Evolutionary conservation across 345 rosid species (phyloP), one percentile per base, ranked within the genome.

Genomic region (Xanthoceras sorbifolium): DNA sequence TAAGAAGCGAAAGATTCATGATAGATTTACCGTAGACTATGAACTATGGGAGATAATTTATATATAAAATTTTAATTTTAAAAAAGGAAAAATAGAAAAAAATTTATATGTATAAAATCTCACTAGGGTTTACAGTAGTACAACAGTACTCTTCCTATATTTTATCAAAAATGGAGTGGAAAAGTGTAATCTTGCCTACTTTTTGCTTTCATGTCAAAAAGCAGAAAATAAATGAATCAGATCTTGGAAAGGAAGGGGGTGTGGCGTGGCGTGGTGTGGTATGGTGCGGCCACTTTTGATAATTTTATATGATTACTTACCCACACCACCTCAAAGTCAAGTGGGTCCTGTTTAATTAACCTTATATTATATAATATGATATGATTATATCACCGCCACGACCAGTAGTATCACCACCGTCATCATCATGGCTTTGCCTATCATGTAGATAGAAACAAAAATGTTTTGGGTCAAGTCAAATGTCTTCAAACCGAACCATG

Each of bases 301-400:
- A 23, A 80, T 68, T 64, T 55, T 22, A 68, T 42, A 78, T 80
- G 82, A 84, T 86, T 64, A 69, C 54, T 73, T 15, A 15, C 54
- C 54, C 54, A 48, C 83, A 73, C 77, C 73, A 57, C 66, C 69
- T n/a, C n/a, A n/a, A n/a, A n/a, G n/a, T 44, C 11, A 57, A 8
- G 55, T n/a, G 38, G 78, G 84, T 3, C 71, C 74, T n/a, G n/a
- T n/a, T n/a, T n/a, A n/a, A n/a, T n/a, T 6, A 60, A 68, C 65
- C 52, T 68, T 48, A 14, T 14, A 36, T 15, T 63, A 73, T 82
- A 83, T 87, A 69, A 81, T 84, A 73, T 73, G 74, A 71, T 73
- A 77, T 76, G 76, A 79, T 81, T 8, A 44, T 62, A 44, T 48
- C 64, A 46, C n/a, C 75, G 11, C 52, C 44, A 46, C 74, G n/a